Conservation (phyloP, 164 flowering plant species). For the Malania oleifera region DNA sequence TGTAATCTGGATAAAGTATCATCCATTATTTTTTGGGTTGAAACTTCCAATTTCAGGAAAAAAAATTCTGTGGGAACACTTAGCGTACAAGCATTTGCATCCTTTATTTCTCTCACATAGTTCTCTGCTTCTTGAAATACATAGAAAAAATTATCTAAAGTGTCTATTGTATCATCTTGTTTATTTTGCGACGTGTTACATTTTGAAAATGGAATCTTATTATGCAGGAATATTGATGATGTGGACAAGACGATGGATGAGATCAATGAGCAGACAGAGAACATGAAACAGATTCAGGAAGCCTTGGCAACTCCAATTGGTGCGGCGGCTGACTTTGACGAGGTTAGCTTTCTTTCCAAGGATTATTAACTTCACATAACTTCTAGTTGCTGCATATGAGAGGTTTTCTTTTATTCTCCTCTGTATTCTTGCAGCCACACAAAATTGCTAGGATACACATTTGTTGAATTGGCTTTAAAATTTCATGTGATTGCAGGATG, state of each 20-base stretch:
- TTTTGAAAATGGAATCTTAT: background rate
- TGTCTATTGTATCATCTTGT: too few relatives aligned
- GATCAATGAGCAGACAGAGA: conserved; percentile 64
- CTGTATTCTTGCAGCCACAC: background rate
- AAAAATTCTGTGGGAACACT: too few relatives aligned
- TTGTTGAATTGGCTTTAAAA: background rate
- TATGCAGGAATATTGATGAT: conserved; percentile 58
- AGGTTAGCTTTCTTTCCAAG: conserved; percentile 24
- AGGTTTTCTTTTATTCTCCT: background rate
- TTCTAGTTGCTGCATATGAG: background rate
- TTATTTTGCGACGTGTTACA: background rate
- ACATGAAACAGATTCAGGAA: conserved; percentile 66
- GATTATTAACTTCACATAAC: background rate
- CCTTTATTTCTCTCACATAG: too few relatives aligned
- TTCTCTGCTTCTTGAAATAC: too few relatives aligned
- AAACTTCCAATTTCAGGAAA: too few relatives aligned
- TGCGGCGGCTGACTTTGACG: conserved; percentile 64
- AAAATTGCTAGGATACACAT: background rate
- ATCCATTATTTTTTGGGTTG: too few relatives aligned
- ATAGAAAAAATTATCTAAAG: too few relatives aligned
- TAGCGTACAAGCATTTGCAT: too few relatives aligned
- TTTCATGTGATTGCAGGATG: conserved; percentile 30
- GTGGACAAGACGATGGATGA: conserved; percentile 73
- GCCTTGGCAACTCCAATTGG: conserved; percentile 64
- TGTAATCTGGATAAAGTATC: too few relatives aligned